phyloP scores from a whole-genome alignment of 306 rosid species.

The Spatholobus suberectus region DNA sequence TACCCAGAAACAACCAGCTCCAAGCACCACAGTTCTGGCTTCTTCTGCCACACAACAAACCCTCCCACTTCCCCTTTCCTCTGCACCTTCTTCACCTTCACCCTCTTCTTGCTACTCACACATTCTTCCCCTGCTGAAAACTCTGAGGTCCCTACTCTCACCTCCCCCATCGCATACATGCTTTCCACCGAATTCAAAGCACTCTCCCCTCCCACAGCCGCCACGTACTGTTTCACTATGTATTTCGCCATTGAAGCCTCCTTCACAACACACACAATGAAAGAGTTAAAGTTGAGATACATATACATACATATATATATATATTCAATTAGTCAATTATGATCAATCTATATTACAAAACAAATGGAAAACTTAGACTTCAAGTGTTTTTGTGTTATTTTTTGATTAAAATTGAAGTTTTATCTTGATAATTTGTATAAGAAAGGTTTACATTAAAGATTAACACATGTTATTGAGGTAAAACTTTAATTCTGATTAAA shows the following conservation, averaged over 20 bases:
- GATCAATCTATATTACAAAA: not conserved
- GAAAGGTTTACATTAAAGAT: not conserved
- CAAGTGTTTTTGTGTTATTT: not conserved
- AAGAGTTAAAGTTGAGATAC: not conserved
- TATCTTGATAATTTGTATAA: not conserved
- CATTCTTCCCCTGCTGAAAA: slow-evolving; percentile 60
- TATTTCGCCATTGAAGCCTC: slow-evolving; percentile 90
- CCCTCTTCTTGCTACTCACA: slow-evolving; percentile 41
- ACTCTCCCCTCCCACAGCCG: slow-evolving; percentile 90
- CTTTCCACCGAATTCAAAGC: slow-evolving; percentile 68
- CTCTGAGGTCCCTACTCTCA: slow-evolving; percentile 82
- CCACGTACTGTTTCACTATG: slow-evolving; percentile 86
- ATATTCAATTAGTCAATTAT: too few relatives aligned
- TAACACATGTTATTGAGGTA: not conserved
- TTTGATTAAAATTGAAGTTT: not conserved
- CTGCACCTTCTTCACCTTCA: slow-evolving; percentile 46
- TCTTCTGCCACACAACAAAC: slow-evolving; percentile 93
- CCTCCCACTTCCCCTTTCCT: slow-evolving; percentile 85
- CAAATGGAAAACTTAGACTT: not conserved
- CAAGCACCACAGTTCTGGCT: slow-evolving; percentile 90
- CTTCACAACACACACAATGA: slow-evolving; percentile 42
- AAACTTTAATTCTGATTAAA: not conserved
- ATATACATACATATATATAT: not conserved
- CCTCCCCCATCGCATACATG: slow-evolving; percentile 97
- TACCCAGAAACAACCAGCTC: slow-evolving; percentile 78